Percentiles rank a stretch among this genome's conserved stretches.
phyloP scores from a whole-genome alignment of 2,329 filamentous ascomycete species.

The Neonectria magnoliae region DNA sequence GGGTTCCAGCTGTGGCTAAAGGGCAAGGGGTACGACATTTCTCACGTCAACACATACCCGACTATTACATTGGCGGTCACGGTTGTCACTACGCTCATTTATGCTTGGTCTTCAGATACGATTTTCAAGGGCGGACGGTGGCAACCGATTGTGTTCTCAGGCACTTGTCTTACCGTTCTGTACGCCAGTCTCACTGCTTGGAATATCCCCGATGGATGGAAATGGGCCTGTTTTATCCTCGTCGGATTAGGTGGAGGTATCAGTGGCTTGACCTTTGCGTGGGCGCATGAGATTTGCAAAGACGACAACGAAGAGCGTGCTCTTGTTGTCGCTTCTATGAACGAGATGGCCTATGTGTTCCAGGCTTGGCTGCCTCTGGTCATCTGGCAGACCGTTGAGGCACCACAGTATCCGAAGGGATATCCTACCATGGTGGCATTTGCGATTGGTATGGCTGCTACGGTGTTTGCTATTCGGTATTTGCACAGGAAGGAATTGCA shows the following conservation, averaged over 20 bases:
- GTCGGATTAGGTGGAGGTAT: conserved; percentile 61
- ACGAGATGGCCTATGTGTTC: conserved; percentile 74
- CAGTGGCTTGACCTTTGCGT: conserved; percentile 57
- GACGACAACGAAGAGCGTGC: conserved; percentile 72
- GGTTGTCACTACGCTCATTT: conserved; percentile 67
- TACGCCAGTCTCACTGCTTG: conserved; percentile 54
- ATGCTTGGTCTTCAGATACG: conserved; percentile 73
- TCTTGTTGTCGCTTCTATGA: conserved; percentile 73
- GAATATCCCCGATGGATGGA: conserved; percentile 62
- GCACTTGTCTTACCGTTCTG: conserved; percentile 52
- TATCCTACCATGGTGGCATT: conserved; percentile 65
- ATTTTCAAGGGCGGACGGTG: conserved; percentile 67
- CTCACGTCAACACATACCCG: conserved; percentile 62
- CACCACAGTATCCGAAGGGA: conserved; percentile 68
- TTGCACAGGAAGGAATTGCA: conserved; percentile 56
- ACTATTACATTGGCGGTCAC: conserved; percentile 66
- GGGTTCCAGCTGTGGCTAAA: conserved; percentile 64
- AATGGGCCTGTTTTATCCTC: conserved; percentile 71
- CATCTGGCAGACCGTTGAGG: conserved; percentile 73
- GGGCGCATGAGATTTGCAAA: conserved; percentile 61
- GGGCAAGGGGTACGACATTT: conserved; percentile 52
- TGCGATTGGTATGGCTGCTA: conserved; percentile 59
- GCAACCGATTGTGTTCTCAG: conserved; percentile 70
- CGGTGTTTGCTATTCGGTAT: conserved; percentile 58
- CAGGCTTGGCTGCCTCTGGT: conserved; percentile 76